Evolutionary conservation across 2,329 filamentous ascomycete genomes (phyloP).

Genomic region (Penicillium sp.): DNA sequence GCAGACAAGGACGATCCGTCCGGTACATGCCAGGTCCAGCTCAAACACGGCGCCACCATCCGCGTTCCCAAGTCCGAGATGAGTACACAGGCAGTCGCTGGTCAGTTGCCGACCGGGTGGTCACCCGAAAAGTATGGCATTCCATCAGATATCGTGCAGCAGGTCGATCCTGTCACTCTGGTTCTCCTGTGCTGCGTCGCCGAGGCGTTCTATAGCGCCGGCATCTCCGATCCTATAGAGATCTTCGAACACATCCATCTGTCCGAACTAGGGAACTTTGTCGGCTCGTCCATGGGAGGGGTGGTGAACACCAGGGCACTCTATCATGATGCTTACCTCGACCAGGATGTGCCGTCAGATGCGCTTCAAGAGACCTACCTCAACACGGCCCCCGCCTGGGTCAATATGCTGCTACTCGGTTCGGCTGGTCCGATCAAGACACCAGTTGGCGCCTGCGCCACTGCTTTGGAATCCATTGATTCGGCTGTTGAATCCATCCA

Average conservation of each 20-base stretch:
- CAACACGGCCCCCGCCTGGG: conserved; percentile 98
- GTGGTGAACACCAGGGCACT: conserved; percentile 85
- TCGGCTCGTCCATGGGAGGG: conserved; percentile 95
- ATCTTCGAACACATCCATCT: conserved; percentile 99
- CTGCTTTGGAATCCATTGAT: conserved; percentile 91
- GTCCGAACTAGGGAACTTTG: conserved; percentile 92
- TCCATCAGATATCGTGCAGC: conserved; percentile 91
- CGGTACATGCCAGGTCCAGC: conserved; percentile 66
- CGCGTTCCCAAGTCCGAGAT: conserved; percentile 33
- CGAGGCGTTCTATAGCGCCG: conserved; percentile 82
- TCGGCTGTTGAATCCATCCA: conserved; percentile 96
- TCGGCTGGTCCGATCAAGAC: conserved; percentile 97
- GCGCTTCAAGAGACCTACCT: conserved; percentile 98
- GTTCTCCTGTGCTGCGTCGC: conserved; percentile 92
- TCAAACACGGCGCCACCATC: conserved; percentile 92
- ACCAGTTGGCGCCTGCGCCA: conserved; percentile 92
- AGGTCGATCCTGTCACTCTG: conserved; percentile 91
- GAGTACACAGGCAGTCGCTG: conserved; percentile 64
- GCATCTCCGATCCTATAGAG: conserved; percentile 97
- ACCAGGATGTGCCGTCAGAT: conserved; percentile 93
- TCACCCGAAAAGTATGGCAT: conserved; percentile 92
- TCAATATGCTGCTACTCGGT: conserved; percentile 95
- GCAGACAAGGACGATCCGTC: too few species aligned
- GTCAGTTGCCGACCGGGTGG: conserved; percentile 94
- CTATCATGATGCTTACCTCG: conserved; percentile 93